Base-by-base conservation (phyloP, 1,284 basidiomycete genomes). In the Vanrija sp. region DNA sequence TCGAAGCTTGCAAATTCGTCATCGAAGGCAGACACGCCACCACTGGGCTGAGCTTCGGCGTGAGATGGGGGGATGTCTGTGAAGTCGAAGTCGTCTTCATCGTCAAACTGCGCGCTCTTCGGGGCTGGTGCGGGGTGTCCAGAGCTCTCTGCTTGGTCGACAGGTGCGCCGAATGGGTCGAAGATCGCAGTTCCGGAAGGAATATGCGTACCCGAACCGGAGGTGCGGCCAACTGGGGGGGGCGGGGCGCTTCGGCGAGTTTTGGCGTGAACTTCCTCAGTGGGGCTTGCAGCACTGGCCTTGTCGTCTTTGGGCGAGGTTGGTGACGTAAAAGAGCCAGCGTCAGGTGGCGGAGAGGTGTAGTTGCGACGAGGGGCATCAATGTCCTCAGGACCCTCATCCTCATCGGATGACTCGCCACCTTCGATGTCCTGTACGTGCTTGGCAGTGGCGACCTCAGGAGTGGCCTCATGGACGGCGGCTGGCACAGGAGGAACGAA, bases 11-110 rank as follows among this genome's bases (percentile, higher is more conserved):
- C 73, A 58, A 77, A 76, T 44, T 74, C 75, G 54, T 75, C 75
- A 48, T 75, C 73, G 46, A 77, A 76, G 1, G 68, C 60, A 1
- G 57, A 48, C 15, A 46, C 42, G 21, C 51, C 25, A 15, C 18
- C 21, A 51, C 16, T 44, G 16, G 10, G 42, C 15, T 34, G 34
- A 14, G 9, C 34, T 12, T 34, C 34, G 34, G 34, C 34, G 34
- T 34, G 34, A 14, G 34, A 78, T 10, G 80, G 78, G 1, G 81
- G 77, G 4, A 82, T 79, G 45, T 83, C 79, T 1, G 78, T 80
- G 63, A 93, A 93, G 75, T 92, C 89, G 69, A 92, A 91, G 61
- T 88, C 87, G 68, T 91, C 89, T 21, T 87, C 86, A 65, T 91
- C 89, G 38, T 92, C 90, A 65, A 92, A 92, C n/a, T 58, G 59